Base-by-base conservation (phyloP, 2,329 filamentous ascomycete species). In the Clonostachys chloroleuca region DNA sequence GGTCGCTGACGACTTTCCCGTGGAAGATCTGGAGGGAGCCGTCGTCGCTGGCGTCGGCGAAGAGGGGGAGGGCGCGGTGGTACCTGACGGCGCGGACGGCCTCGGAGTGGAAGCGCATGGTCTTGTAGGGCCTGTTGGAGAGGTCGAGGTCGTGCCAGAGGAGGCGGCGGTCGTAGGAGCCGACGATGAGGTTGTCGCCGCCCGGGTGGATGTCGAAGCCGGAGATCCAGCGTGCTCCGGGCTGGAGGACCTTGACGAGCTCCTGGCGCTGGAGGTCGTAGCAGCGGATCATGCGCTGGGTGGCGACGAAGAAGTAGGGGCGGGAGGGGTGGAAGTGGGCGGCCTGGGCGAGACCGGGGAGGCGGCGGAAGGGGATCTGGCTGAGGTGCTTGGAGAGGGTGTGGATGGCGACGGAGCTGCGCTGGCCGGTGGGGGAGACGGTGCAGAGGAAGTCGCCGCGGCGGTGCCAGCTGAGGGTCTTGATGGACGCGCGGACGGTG, bases 121-220 rank as follows among this genome's bases (percentile, higher is more conserved):
- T 97, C 76, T 96, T 96, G 76, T 95, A 97, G 0, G 94, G 94
- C 44, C 89, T 83, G 52, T 81, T 85, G 1, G 89, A 94, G 35
- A 99, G 81, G 56, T 99, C 94, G 46, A 97, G 78, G 69, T 99
- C 94, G 70, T 97, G 94, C 94, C 94, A 99, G 34, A 99, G 77
- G 4, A 99, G 77, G 42, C 92, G 84, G 54, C 92, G 85, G 70
- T 99, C 94, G 69, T 97, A 99, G 1, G 91, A 94, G 41, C 92
- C 91, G 12, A 96, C 89, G 49, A 97, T 89, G 47, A 99, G 69
- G 62, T 99, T 96, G 69, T 96, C 92, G 42, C 94, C 94, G 16
- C 88, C 88, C 1, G 92, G 86, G 67, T 99, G 95, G 41, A 99
- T 81, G 59, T 96, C 92, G 57, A 99, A 92, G 14, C 85, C 89